Percentiles rank a stretch among this genome's conserved stretches.
Conservation (phyloP, 768 basidiomycete species). For the Lactifluus rugatus region DNA sequence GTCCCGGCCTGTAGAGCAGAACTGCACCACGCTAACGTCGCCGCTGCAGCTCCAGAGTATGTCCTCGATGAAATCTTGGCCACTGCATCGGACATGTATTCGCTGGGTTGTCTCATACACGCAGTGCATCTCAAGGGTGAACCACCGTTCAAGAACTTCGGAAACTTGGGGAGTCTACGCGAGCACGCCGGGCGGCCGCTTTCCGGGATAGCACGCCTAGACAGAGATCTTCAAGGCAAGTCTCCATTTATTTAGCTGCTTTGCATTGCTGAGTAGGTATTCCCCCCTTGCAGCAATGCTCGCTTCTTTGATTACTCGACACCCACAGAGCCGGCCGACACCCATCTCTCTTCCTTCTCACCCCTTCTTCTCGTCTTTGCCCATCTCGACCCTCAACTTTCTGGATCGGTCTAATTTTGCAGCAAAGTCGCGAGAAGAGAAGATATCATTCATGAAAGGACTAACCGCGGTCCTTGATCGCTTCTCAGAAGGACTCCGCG, state of each 20-base stretch:
- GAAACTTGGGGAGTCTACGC: constrained; percentile 57
- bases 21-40: background rate
- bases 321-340: constrained; percentile 60
- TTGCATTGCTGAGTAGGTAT: background rate
- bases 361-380: constrained; percentile 89
- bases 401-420: constrained; percentile 93
- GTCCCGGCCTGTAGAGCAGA: no score
- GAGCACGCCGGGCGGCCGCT: constrained; percentile 58
- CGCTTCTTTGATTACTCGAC: constrained; percentile 70
- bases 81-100: constrained; percentile 88
- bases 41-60: constrained; percentile 79
- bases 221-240: constrained; percentile 64
- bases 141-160: constrained; percentile 82
- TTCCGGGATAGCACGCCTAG: constrained; percentile 53
- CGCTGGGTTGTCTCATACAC: constrained; percentile 84
- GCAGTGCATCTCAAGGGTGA: constrained; percentile 83
- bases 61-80: constrained; percentile 79
- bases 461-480: constrained; percentile 66
- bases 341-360: constrained; percentile 75
- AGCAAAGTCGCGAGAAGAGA: constrained; percentile 88
- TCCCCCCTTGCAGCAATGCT: constrained; percentile 50
- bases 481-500: constrained; percentile 81
- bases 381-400: constrained; percentile 93
- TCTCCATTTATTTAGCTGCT: background rate
- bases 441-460: constrained; percentile 93